Evolutionary conservation across 2,329 filamentous ascomycete species (phyloP).

Genomic region (Fusarium oligoseptatum): DNA sequence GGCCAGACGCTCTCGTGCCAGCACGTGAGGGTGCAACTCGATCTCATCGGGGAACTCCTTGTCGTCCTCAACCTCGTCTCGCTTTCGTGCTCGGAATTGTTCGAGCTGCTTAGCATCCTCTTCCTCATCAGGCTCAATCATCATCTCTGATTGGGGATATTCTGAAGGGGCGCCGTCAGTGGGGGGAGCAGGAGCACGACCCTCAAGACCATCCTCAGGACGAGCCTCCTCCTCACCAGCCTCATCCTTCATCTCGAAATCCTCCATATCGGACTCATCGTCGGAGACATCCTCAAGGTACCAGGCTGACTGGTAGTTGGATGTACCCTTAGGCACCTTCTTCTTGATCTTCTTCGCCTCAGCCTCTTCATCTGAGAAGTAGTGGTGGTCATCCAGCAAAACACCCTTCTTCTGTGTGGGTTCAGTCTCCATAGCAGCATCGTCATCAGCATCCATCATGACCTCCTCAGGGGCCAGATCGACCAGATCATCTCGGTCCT

Average conservation of each 20-base stretch:
- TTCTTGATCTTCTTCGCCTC: conserved; percentile 68
- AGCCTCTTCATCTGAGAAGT: conserved; percentile 86
- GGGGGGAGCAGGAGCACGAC: conserved; percentile 72
- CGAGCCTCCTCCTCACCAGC: conserved; percentile 68
- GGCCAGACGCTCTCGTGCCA: conserved; percentile 86
- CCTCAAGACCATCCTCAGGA: conserved; percentile 88
- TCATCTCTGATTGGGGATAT: conserved; percentile 94
- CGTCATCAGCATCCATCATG: conserved; percentile 75
- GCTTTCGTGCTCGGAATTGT: conserved; percentile 82
- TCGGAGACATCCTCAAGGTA: conserved; percentile 85
- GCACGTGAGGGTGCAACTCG: conserved; percentile 88
- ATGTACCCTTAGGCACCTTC: conserved; percentile 89
- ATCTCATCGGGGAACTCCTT: conserved; percentile 98
- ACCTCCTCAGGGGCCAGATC: conserved; percentile 89
- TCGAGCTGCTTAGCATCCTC: conserved; percentile 81
- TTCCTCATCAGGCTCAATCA: conserved; percentile 87
- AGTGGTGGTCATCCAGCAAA: conserved; percentile 95
- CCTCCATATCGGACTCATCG: conserved; percentile 87
- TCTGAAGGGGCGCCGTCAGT: conserved; percentile 88
- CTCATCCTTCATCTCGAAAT: conserved; percentile 70
- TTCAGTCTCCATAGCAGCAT: conserved; percentile 51
- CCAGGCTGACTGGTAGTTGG: conserved; percentile 95
- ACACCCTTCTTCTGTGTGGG: conserved; percentile 82
- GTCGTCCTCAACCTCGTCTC: conserved; percentile 87
- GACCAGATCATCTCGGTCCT: conserved; percentile 85